A percentile compares a stretch with the other conserved stretches of the same genome.
These are phyloP conservation scores for Aspergillus fumigatiaffinis DNA, from an alignment of 2,329 filamentous ascomycete species.

Conservation along the genomic window DNA sequence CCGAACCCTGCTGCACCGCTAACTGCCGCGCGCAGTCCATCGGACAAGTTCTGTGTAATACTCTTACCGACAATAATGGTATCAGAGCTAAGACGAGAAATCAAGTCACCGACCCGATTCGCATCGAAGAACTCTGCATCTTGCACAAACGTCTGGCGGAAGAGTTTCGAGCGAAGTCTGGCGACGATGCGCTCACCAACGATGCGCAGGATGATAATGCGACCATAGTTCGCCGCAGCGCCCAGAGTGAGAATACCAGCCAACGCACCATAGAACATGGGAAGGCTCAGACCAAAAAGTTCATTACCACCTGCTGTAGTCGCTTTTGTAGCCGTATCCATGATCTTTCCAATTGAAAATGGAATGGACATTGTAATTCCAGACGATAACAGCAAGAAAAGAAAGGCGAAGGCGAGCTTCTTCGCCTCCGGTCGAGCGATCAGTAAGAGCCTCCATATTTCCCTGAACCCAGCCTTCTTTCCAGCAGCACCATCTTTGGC, in stretches of 20 bases:
- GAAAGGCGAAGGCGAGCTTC: slow-evolving; percentile 73
- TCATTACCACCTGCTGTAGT: slow-evolving; percentile 59
- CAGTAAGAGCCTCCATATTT: slow-evolving; percentile 82
- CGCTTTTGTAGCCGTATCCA: slow-evolving; percentile 82
- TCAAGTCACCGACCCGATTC: slow-evolving; percentile 92
- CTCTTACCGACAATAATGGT: slow-evolving; percentile 98
- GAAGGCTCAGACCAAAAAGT: slow-evolving; percentile 78
- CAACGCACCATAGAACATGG: slow-evolving; percentile 83
- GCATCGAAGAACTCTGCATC: slow-evolving; percentile 99
- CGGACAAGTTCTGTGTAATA: slow-evolving; percentile 95
- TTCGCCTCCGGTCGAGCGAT: slow-evolving; percentile 82
- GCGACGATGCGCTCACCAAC: slow-evolving; percentile 94
- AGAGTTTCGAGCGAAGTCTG: slow-evolving; percentile 81
- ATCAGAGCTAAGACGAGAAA: slow-evolving; percentile 91
- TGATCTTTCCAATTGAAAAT: slow-evolving; percentile 91
- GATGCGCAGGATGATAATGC: slow-evolving; percentile 88
- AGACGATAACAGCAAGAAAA: slow-evolving; percentile 83
- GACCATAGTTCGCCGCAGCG: slow-evolving; percentile 85
- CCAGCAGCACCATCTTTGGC: slow-evolving; percentile 68
- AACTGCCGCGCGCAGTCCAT: slow-evolving; percentile 86
- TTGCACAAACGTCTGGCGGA: slow-evolving; percentile 88
- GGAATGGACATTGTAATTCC: slow-evolving; percentile 93
- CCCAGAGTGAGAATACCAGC: slow-evolving; percentile 74
- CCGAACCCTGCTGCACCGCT: slow-evolving; percentile 85
- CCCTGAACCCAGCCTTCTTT: slow-evolving; percentile 60